Evolutionary conservation across 2,329 filamentous ascomycete species (phyloP).

Genomic region (Alternaria tenuissima): DNA sequence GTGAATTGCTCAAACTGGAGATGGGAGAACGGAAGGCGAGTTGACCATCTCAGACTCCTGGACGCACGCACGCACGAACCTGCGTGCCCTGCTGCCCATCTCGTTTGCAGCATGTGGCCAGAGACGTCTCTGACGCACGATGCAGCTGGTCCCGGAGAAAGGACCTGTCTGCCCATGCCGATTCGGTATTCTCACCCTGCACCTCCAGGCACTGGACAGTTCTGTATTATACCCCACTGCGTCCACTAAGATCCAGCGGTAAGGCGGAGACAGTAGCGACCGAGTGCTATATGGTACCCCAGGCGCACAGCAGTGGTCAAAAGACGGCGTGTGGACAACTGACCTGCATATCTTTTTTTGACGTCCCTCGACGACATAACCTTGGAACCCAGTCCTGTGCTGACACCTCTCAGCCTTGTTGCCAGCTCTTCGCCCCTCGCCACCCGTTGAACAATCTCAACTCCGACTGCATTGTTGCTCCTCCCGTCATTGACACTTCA

Average conservation of each 20-base stretch:
- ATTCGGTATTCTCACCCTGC: conserved; percentile 46
- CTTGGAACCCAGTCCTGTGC: conserved; percentile 36
- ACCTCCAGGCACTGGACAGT: conserved; percentile 39
- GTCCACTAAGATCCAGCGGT: conserved; percentile 41
- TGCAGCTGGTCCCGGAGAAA: conserved; percentile 45
- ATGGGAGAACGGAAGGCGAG: conserved; percentile 34
- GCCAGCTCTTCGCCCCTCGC: conserved; percentile 19
- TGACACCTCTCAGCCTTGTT: conserved; percentile 26
- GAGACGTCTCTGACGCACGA: conserved; percentile 46
- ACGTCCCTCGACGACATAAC: conserved; percentile 40
- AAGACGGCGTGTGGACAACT: conserved; percentile 38
- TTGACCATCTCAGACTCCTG: conserved; percentile 33
- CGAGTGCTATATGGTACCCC: conserved; percentile 49
- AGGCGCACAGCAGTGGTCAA: conserved; percentile 46
- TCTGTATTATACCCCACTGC: conserved; percentile 47
- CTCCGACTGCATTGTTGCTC: conserved; percentile 6
- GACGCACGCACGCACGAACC: conserved; percentile 36
- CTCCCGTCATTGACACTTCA: conserved; percentile 22
- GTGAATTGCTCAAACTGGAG: conserved; percentile 39
- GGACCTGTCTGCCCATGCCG: conserved; percentile 41
- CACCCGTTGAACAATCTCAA: conserved; percentile 9
- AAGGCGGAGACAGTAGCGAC: conserved; percentile 42
- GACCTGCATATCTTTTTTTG: conserved; percentile 40
- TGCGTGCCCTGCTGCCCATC: conserved; percentile 40
- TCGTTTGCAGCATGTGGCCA: conserved; percentile 49